A percentile compares a stretch with the other conserved stretches of the same genome.
Evolutionary conservation across 768 basidiomycete species (phyloP).

Genomic region (Mycena kentingensis): DNA sequence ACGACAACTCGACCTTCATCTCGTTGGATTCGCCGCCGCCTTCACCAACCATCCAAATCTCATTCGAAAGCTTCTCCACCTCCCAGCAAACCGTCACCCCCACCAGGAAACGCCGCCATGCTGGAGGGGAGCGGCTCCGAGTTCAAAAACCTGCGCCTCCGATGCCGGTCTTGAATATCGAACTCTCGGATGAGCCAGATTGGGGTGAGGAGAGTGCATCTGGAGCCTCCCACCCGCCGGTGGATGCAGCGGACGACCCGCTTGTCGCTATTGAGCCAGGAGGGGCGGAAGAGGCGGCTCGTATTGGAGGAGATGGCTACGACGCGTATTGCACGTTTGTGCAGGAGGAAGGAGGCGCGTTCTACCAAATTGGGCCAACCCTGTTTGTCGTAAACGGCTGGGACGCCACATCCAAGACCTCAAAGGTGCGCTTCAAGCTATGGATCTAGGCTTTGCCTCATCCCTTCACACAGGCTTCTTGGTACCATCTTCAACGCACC

Average conservation of each 20-base stretch:
- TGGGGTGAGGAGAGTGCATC: too few relatives aligned
- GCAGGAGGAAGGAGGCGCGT: background rate
- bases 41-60: background rate
- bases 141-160: background rate
- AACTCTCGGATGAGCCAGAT: too few relatives aligned
- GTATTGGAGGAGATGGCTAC: background rate
- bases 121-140: background rate
- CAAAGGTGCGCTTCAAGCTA: slow-evolving; percentile 6
- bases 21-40: too few relatives aligned
- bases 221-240: too few relatives aligned
- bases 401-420: slow-evolving; percentile 7
- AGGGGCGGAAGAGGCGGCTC: background rate
- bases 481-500: slow-evolving; percentile 12
- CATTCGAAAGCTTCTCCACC: too few relatives aligned
- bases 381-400: slow-evolving; percentile 21
- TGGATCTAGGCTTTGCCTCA: background rate
- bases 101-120: background rate
- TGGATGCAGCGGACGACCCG: background rate
- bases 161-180: too few relatives aligned
- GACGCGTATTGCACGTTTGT: background rate
- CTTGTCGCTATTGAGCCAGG: background rate
- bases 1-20: background rate
- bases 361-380: slow-evolving; percentile 13
- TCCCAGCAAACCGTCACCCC: background rate
- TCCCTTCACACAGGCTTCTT: background rate